Conservation (phyloP, 2,329 filamentous ascomycete species). For the Venturia carpophila region DNA sequence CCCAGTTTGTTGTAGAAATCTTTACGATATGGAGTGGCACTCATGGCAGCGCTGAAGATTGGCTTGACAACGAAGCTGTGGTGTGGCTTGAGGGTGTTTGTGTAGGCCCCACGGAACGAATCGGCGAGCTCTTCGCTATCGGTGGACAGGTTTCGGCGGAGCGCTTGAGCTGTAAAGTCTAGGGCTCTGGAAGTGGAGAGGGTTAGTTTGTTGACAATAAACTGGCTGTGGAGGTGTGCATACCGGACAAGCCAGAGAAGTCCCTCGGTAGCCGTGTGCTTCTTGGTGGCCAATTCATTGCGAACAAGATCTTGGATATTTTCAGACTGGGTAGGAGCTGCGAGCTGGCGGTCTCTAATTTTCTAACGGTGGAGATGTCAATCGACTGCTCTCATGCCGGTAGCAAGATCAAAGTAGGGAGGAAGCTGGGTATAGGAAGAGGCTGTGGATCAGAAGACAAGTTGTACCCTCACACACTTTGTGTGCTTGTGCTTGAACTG, state of each 20-base stretch:
- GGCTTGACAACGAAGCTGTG: constrained; percentile 87
- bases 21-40: constrained; percentile 82
- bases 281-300: constrained; percentile 84
- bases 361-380: constrained; percentile 50
- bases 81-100: constrained; percentile 79
- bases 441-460: background rate
- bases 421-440: background rate
- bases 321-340: constrained; percentile 67
- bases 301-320: constrained; percentile 77
- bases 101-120: constrained; percentile 84
- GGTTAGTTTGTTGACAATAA: background rate
- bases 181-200: constrained; percentile 48
- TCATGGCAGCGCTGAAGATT: constrained; percentile 88
- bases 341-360: constrained; percentile 74
- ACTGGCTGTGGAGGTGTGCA: constrained; percentile 22
- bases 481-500: constrained; percentile 1
- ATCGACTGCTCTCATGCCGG: background rate
- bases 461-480: constrained; percentile 4
- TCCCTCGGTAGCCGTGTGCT: constrained; percentile 81
- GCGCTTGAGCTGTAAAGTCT: constrained; percentile 83
- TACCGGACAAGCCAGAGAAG: constrained; percentile 86
- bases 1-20: constrained; percentile 90
- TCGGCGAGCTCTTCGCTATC: constrained; percentile 65
- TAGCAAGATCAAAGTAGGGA: background rate
- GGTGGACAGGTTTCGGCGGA: constrained; percentile 67